phyloP scores from a whole-genome alignment of 768 basidiomycete genomes.

The Megacollybia marginata region DNA sequence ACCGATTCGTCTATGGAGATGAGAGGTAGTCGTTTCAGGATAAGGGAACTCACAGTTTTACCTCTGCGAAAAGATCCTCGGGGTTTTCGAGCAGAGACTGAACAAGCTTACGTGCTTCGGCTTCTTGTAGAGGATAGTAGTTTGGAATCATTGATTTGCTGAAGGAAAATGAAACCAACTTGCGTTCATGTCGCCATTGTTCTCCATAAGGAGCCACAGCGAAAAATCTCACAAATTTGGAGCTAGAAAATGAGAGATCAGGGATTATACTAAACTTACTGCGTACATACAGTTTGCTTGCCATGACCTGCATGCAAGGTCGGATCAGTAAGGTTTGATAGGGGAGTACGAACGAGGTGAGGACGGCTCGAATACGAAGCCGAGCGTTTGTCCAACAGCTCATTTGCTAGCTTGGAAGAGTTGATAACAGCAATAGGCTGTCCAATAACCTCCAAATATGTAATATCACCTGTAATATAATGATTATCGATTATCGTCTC shows the following conservation, averaged over 20 bases:
- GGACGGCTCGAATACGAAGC: slow-evolving; percentile 2
- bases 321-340: no score
- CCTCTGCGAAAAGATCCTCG: not conserved
- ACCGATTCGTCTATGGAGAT: not conserved
- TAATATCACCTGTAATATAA: no score
- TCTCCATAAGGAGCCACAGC: not conserved
- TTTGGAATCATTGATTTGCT: not conserved
- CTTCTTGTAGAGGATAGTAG: not conserved
- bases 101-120: not conserved
- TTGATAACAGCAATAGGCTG: slow-evolving; percentile 3
- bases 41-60: not conserved
- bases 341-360: not conserved
- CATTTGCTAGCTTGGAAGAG: slow-evolving; percentile 3
- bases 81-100: not conserved
- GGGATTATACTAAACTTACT: not conserved
- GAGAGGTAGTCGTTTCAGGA: not conserved
- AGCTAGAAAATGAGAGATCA: not conserved
- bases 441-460: not conserved
- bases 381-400: slow-evolving; percentile 4
- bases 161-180: not conserved
- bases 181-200: not conserved
- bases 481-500: no score
- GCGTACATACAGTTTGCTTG: not conserved
- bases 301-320: not conserved
- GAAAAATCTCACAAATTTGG: not conserved